Conservation (phyloP, 1,284 basidiomycete species). For the Pseudozyma thailandica region DNA sequence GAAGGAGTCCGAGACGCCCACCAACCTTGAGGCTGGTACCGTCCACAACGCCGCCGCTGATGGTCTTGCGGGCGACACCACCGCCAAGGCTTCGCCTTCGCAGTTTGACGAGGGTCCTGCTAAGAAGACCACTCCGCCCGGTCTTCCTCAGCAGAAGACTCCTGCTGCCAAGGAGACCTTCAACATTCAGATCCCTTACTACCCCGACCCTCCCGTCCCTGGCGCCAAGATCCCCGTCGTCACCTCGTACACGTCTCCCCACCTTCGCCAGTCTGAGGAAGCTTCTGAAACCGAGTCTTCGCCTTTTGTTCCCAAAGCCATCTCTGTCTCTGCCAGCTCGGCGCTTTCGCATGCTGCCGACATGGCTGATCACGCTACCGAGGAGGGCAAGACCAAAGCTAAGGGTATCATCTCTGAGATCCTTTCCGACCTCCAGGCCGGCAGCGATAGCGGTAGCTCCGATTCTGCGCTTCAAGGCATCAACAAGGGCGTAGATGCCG, state of each 20-base stretch:
- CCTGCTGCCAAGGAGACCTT: constrained; percentile 53
- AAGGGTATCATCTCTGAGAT: constrained; percentile 45
- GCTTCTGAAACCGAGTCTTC: constrained; percentile 15
- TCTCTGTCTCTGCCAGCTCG: constrained; percentile 49
- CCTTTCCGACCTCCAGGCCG: constrained; percentile 33
- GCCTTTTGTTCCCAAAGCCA: constrained; percentile 38
- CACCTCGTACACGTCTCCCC: constrained; percentile 54
- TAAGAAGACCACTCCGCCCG: constrained; percentile 51
- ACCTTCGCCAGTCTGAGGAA: constrained; percentile 25
- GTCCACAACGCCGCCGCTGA: constrained; percentile 51
- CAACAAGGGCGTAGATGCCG: constrained; percentile 34
- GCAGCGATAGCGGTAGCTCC: constrained; percentile 14
- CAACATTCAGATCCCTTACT: constrained; percentile 59
- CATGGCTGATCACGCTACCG: constrained; percentile 26
- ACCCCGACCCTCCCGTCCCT: constrained; percentile 47
- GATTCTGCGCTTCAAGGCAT: constrained; percentile 19
- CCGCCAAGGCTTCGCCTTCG: constrained; percentile 37
- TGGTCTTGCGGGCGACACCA: constrained; percentile 39
- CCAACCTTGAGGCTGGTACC: constrained; percentile 50
- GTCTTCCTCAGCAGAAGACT: constrained; percentile 49
- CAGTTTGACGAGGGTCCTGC: constrained; percentile 32
- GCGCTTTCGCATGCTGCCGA: constrained; percentile 42
- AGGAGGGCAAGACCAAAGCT: constrained; percentile 12
- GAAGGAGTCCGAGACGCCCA: constrained; percentile 46
- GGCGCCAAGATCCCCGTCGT: constrained; percentile 51